Evolutionary conservation across 805 yeast genomes (phyloP), one percentile per base, ranked within the genome.

Genomic region (Metschnikowia arizonensis): DNA sequence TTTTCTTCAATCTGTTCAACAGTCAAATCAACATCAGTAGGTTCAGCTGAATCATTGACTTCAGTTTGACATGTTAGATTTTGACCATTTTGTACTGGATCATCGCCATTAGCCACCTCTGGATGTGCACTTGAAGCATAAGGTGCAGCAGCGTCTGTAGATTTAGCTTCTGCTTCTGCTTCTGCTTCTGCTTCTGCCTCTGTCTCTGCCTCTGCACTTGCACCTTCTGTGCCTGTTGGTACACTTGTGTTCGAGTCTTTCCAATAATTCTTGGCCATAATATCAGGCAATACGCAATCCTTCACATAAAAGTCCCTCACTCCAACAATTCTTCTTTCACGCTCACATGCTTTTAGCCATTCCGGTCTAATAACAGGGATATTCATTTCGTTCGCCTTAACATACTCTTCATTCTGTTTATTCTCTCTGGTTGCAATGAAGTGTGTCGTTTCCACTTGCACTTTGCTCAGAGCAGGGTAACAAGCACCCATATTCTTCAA

Each of bases 341-440:
- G 64, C 56, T 87, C 95, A 69, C 98, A 93, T 0, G 97, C 97
- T 64, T 85, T 84, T 46, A 93, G 71, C 98, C 98, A 93, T 62
- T 93, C 97, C 0, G 99, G 98, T 63, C 96, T 78, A 23, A 93
- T 90, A 32, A 93, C 79, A 2, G 99, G 99, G 45, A 93, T 88
- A 60, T 89, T 93, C 69, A 81, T 78, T 43, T 84, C 89, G 50
- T 77, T 74, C 1, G 98, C 99, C 60, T 81, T 83, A 50, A 81
- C 73, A 68, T 79, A 85, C 63, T 87, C 90, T 14, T 82, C 74
- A 42, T 71, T 65, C n/a, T 88, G 88, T 33, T 70, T 69, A 40
- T 82, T 81, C 49, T 70, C 75, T 42, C 74, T 53, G 17, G 78
- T 74, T 12, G 95, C 83, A n/a, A 93, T 73, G 59, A 85, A 93